Percentiles rank a stretch among this genome's conserved stretches.
phyloP scores from a whole-genome alignment of 176 grass and related monocot genomes.

The Tillandsia fasciculata region DNA sequence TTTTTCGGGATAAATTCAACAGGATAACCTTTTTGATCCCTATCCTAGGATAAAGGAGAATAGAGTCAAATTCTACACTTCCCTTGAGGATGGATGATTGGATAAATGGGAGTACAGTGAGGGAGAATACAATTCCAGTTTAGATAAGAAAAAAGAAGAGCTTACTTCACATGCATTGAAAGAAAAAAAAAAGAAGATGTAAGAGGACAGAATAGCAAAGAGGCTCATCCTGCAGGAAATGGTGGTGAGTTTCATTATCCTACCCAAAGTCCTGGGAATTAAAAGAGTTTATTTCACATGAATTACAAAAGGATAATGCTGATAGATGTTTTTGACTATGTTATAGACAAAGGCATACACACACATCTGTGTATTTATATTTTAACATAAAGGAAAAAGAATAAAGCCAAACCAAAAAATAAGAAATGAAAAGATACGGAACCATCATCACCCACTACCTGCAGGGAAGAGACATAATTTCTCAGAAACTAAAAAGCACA shows the following conservation, averaged over 20 bases:
- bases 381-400: not conserved
- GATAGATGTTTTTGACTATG: not conserved
- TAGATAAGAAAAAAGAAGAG: not conserved
- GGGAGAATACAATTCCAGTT: too few species aligned
- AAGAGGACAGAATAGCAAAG: not conserved
- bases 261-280: not conserved
- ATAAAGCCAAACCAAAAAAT: not conserved
- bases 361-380: not conserved
- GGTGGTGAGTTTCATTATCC: not conserved
- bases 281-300: not conserved
- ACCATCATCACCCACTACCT: conserved; percentile 84
- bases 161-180: not conserved
- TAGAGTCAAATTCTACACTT: too few species aligned
- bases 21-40: too few species aligned
- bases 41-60: too few species aligned
- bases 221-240: not conserved
- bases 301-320: not conserved
- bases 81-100: too few species aligned
- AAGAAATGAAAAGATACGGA: conserved; percentile 51
- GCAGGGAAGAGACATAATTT: conserved; percentile 21
- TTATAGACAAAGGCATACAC: too few species aligned
- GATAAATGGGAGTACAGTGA: too few species aligned
- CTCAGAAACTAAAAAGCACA: conserved; percentile 5
- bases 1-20: too few species aligned
- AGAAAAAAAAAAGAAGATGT: not conserved